Base-by-base conservation (phyloP, 2,329 filamentous ascomycete genomes). In the Stemphylium lycopersici region DNA sequence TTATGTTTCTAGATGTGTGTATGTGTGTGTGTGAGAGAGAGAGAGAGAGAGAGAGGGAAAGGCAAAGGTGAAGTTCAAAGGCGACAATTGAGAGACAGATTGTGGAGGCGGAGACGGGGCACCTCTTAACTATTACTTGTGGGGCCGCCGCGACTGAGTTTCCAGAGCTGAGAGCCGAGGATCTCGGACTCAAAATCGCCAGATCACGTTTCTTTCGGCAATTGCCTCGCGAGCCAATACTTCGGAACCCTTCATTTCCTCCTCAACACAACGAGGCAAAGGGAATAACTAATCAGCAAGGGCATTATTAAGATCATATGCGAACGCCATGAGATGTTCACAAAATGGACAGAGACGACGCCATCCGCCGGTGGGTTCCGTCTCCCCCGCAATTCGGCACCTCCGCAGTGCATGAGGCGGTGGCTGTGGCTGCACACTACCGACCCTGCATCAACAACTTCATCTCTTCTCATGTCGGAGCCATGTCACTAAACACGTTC, bases 121-220 rank as follows among this genome's bases (percentile, higher is more conserved):
- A 41, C 47, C 24, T 60, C 60, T 62, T 59, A 63, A 52, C 51
- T 49, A 11, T 29, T 29, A 36, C 8, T 53, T 62, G 61, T 59
- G 58, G 61, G 58, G 58, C 56, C 29, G 36, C 33, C 36, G 41
- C 46, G 52, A 54, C 26, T 20, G 29, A 41, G 31, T 37, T 31
- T 31, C 29, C 42, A 54, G 55, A 46, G 52, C 51, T 51, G 44
- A 55, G 52, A 46, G 52, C 51, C 55, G 48, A 55, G 52, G 52
- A 51, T 55, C 52, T 55, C 52, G 52, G 52, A 51, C 47, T 36
- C 52, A 41, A 36, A 37, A 37, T 42, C 38, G 50, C 50, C 44
- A 51, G 40, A 34, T 55, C 52, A 55, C 52, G 52, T 46, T 49
- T 39, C 40, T 44, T 18, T 55, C 52, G 52, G 52, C 47, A 51